phyloP scores from a whole-genome alignment of 2,329 filamentous ascomycete species.

The Fusarium concolor region DNA sequence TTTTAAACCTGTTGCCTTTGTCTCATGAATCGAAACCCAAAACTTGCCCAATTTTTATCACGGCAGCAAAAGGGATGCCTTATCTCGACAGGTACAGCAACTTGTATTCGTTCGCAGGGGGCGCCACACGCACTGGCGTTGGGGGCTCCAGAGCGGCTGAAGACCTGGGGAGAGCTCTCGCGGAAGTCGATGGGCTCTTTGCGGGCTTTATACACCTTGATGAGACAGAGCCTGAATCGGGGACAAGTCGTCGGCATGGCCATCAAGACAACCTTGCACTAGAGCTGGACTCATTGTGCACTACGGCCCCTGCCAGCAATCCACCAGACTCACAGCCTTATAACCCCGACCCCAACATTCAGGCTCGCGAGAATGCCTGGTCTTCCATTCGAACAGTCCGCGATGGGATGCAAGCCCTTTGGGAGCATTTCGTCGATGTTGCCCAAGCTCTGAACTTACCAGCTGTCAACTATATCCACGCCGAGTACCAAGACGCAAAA shows the following conservation, averaged over 20 bases:
- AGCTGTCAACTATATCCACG: slow-evolving; percentile 10
- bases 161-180: slow-evolving; percentile 9
- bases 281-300: slow-evolving; percentile 2
- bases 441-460: not conserved
- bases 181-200: slow-evolving; percentile 30
- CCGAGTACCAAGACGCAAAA: slow-evolving; percentile 9
- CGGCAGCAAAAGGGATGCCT: not conserved
- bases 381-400: slow-evolving; percentile 13
- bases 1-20: not conserved
- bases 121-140: not conserved
- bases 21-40: not conserved
- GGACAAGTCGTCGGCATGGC: accelerated
- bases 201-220: slow-evolving; percentile 27
- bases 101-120: not conserved
- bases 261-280: not conserved
- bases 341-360: accelerated
- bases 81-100: not conserved
- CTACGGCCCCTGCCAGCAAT: accelerated
- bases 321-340: not conserved
- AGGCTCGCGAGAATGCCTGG: slow-evolving; percentile 4
- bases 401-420: slow-evolving; percentile 8
- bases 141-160: not conserved
- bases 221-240: not conserved
- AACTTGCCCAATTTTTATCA: accelerated
- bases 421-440: slow-evolving; percentile 8